Conservation (phyloP, 2,329 filamentous ascomycete species). For the Xylariaceae sp. region DNA sequence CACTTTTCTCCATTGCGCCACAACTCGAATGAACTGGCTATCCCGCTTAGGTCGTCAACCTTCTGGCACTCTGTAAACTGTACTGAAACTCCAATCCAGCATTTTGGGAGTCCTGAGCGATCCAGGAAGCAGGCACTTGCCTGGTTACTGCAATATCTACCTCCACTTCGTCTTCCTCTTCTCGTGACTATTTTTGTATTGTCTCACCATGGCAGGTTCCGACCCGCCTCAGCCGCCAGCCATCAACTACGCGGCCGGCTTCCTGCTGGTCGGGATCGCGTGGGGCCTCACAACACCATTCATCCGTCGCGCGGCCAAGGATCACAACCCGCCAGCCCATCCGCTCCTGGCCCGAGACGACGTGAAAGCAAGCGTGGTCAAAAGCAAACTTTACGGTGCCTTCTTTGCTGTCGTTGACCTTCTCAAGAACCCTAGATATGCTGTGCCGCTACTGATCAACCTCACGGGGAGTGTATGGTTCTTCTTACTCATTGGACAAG, state of each 20-base stretch:
- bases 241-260: constrained; percentile 82
- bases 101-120: too few species aligned
- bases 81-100: too few species aligned
- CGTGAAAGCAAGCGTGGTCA: constrained; percentile 56
- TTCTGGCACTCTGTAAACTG: too few species aligned
- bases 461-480: constrained; percentile 95
- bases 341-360: constrained; percentile 48
- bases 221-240: constrained; percentile 42
- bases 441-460: constrained; percentile 79
- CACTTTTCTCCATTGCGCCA: too few species aligned
- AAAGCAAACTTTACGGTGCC: constrained; percentile 57
- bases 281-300: constrained; percentile 94
- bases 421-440: constrained; percentile 76
- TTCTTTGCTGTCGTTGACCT: constrained; percentile 76
- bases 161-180: too few species aligned
- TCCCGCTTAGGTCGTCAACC: too few species aligned
- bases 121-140: too few species aligned
- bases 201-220: constrained; percentile 20
- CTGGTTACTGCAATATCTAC: too few species aligned
- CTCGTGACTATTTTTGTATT: too few species aligned
- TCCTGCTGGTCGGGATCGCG: constrained; percentile 83
- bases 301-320: constrained; percentile 78
- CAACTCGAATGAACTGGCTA: too few species aligned
- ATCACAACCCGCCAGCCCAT: constrained; percentile 63
- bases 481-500: constrained; percentile 87